A percentile compares a stretch with the other conserved stretches of the same genome.
Conservation (phyloP, 345 rosid species). For the Heritiera fomes region DNA sequence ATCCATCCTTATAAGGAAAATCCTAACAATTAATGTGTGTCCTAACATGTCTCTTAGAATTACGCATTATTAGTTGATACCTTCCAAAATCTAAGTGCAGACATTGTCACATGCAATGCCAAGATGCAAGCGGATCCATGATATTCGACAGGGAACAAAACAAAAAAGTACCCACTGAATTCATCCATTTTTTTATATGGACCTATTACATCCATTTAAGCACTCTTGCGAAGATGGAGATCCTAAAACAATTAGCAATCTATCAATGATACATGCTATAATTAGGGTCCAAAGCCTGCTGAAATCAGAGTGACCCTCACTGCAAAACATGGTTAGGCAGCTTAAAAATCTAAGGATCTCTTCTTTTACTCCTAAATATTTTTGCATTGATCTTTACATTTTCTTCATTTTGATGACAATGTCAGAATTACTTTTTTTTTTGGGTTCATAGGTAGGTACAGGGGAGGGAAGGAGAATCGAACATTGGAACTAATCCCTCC, state of each 20-base stretch:
- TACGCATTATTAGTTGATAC: background rate
- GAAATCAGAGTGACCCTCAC: background rate
- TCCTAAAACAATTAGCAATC: background rate
- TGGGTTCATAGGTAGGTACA: too few species aligned
- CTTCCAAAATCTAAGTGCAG: background rate
- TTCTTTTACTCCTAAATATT: background rate
- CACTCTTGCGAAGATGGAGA: background rate
- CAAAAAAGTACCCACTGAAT: background rate
- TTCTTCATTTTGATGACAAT: conserved; percentile 2
- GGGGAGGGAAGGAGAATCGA: too few species aligned
- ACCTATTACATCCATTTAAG: background rate
- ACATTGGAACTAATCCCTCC: too few species aligned
- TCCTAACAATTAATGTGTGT: background rate
- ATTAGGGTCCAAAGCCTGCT: background rate
- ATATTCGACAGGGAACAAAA: background rate
- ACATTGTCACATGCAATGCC: background rate
- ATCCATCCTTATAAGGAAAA: background rate
- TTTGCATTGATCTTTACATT: background rate
- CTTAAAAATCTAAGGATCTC: background rate
- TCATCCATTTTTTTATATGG: background rate
- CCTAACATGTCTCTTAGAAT: background rate
- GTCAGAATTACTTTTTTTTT: background rate
- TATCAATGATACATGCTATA: background rate
- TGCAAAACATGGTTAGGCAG: background rate
- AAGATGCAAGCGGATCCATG: background rate